Percentiles rank a stretch among this genome's conserved stretches.
These are phyloP conservation scores for Solanum clarkiae DNA, from an alignment of 257 asterid species.

Conservation along the genomic window DNA sequence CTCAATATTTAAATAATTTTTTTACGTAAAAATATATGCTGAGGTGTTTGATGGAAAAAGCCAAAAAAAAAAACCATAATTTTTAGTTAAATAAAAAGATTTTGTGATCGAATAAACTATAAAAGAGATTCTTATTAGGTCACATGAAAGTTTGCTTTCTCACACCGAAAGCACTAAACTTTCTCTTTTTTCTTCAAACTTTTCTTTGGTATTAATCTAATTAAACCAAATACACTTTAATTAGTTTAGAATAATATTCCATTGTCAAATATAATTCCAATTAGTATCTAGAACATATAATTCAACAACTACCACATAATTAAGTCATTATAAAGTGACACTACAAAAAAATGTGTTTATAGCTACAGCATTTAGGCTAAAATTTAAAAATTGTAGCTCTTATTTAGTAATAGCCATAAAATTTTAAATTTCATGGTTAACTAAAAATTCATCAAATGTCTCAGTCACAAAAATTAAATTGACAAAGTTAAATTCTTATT, in stretches of 20 bases:
- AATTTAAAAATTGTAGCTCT: no score
- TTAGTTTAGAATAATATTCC: not conserved
- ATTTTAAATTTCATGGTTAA: no score
- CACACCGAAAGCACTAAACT: not conserved
- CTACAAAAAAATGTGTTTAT: no score
- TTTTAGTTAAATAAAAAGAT: not conserved
- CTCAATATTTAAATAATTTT: not conserved
- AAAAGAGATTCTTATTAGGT: not conserved
- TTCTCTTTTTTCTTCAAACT: not conserved
- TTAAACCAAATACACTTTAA: not conserved
- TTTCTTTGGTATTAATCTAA: not conserved
- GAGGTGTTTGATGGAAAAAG: not conserved
- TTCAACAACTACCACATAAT: not conserved
- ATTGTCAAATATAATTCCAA: not conserved
- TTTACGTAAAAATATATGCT: not conserved
- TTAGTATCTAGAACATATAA: not conserved
- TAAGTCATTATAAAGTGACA: no score
- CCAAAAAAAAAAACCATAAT: not conserved
- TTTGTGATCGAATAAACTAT: not conserved
- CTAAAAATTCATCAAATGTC: no score
- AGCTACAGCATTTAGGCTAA: no score
- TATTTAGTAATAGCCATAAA: no score
- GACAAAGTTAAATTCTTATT: no score
- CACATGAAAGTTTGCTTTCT: not conserved
- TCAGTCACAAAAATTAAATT: no score